phyloP scores from a whole-genome alignment of 805 yeast genomes.

The Yamadazyma akitaensis region DNA sequence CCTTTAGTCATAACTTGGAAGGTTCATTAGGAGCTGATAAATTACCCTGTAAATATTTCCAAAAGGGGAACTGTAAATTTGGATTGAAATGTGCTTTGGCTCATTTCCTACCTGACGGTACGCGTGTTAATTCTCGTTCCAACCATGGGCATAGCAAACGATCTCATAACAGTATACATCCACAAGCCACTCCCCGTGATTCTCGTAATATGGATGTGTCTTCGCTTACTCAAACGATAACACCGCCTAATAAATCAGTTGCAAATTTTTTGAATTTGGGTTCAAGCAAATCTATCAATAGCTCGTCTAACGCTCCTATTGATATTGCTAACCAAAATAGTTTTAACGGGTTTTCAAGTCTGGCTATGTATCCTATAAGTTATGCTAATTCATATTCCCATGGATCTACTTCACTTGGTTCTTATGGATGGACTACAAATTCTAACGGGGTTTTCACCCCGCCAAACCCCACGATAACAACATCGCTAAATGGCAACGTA shows the following conservation, averaged over 20 bases:
- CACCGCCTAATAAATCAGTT: conserved; percentile 6
- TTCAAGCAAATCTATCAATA: not conserved
- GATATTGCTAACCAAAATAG: not conserved
- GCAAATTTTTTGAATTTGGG: not conserved
- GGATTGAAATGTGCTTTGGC: conserved; percentile 94
- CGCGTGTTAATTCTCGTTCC: conserved; percentile 57
- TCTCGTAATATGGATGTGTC: not conserved
- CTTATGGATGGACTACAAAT: conserved; percentile 1
- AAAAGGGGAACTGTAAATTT: conserved; percentile 94
- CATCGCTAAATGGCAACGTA: not conserved
- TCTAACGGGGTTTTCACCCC: conserved; percentile 10
- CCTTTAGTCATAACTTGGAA: conserved; percentile 78
- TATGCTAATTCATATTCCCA: conserved; percentile 2
- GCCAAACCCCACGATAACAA: not conserved
- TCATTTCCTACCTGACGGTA: conserved; percentile 85
- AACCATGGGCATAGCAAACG: not conserved
- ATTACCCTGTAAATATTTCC: conserved; percentile 86
- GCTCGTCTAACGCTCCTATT: not conserved
- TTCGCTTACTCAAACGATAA: not conserved
- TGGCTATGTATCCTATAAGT: not conserved
- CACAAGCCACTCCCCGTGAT: not conserved
- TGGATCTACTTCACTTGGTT: not conserved
- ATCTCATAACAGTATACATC: not conserved
- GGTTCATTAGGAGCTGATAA: conserved; percentile 48
- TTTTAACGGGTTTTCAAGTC: not conserved